Base-by-base conservation (phyloP, 805 yeast genomes). In the Ogataea methanolica region DNA sequence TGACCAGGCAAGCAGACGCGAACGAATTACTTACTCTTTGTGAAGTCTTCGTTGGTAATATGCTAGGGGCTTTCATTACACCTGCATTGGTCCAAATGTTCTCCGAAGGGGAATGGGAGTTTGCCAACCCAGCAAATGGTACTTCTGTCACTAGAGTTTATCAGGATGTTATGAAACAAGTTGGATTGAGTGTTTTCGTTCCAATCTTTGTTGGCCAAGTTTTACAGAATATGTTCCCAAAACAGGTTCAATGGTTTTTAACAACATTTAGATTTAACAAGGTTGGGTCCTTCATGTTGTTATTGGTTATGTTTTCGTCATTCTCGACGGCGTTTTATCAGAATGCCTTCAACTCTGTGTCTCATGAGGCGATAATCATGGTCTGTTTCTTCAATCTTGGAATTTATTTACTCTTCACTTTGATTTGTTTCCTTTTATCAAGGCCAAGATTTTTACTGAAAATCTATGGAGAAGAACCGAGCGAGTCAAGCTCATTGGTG, bases 141-240 rank as follows among this genome's bases (percentile, higher is more conserved):
- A 59, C 72, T 15, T 66, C 80, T 6, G 77, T 88, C 39, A 69
- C 71, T 19, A 67, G 70, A 14, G 76, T 90, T 42, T 90, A 90
- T 64, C 72, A 75, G 26, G 71, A 81, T 49, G 96, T 88, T 43
- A 86, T 90, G 92, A 85, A 87, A 63, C 96, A 90, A 64, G 73
- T 90, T 47, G 96, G 96, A 0, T 72, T 86, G 17, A 78, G 63
- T 6, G 89, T 89, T 5, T 88, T 90, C 63, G 79, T 89, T 9
- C 97, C 97, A 0, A 65, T 88, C 19, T 83, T 86, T 61, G 90
- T 89, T n/a, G 97, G 97, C 0, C 96, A 90, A 65, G 80, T 84
- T 12, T 58, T 85, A 16, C 96, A 88, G 62, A 83, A 85, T 59
- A 33, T 85, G 2, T 76, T 79, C 49, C 90, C 94, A 0, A 74